Conservation (phyloP, 2,329 filamentous ascomycete species). For the Rachicladosporium sp. region DNA sequence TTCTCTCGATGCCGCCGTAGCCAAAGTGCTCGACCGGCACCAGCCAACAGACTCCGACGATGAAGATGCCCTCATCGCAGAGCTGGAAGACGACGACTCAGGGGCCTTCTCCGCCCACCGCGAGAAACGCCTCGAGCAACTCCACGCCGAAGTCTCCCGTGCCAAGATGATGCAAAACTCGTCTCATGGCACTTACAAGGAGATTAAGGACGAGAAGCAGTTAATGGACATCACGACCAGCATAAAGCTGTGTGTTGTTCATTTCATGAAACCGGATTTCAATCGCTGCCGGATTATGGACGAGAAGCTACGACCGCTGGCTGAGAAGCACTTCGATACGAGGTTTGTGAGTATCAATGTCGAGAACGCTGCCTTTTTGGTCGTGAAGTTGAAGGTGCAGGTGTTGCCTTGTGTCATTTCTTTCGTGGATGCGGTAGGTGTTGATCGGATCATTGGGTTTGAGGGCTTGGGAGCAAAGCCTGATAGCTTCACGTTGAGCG, state of each 20-base stretch:
- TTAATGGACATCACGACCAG: constrained; percentile 49
- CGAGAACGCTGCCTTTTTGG: constrained; percentile 47
- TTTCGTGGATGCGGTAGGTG: constrained; percentile 43
- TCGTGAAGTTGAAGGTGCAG: constrained; percentile 44
- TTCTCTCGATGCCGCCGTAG: constrained; percentile 38
- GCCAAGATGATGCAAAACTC: constrained; percentile 35
- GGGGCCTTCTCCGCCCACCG: constrained; percentile 41
- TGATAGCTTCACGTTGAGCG: constrained; percentile 42
- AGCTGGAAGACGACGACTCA: constrained; percentile 41
- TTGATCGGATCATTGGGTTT: constrained; percentile 47
- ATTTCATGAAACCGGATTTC: constrained; percentile 55
- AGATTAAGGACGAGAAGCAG: constrained; percentile 46
- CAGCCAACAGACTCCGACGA: constrained; percentile 38
- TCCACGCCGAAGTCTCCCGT: constrained; percentile 43
- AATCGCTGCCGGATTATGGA: constrained; percentile 51
- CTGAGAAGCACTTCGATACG: constrained; percentile 46
- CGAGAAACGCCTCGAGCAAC: constrained; percentile 44
- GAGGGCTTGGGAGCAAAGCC: constrained; percentile 42
- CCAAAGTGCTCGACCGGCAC: constrained; percentile 34
- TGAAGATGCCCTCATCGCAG: constrained; percentile 48
- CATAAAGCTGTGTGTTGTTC: constrained; percentile 45
- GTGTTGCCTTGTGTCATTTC: constrained; percentile 47
- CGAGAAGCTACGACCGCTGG: constrained; percentile 41
- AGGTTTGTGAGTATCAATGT: constrained; percentile 47
- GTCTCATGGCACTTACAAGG: constrained; percentile 38